Percentiles rank a stretch among this genome's conserved stretches.
Evolutionary conservation across 2,329 filamentous ascomycete species (phyloP).

Genomic region (Diaporthe citrichinensis): DNA sequence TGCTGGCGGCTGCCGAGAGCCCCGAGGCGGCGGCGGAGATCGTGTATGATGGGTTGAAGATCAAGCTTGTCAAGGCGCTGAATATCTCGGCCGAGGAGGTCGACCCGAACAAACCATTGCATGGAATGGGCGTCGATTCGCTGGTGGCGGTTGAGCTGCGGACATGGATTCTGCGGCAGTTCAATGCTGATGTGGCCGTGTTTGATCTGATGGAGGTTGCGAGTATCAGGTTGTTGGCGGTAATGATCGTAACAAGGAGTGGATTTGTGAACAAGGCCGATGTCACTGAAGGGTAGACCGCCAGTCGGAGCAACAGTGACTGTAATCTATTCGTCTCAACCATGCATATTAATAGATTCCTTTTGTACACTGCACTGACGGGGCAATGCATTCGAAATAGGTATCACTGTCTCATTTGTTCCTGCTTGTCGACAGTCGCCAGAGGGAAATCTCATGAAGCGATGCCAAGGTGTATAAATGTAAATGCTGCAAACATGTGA

Average conservation of each 20-base stretch:
- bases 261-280: not conserved
- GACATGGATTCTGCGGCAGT: slow-evolving; percentile 44
- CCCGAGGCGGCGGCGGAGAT: slow-evolving; percentile 44
- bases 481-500: no score
- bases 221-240: not conserved
- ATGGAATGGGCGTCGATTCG: slow-evolving; percentile 46
- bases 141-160: slow-evolving; percentile 46
- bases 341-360: no score
- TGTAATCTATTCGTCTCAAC: no score
- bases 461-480: no score
- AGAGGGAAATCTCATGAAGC: no score
- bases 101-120: slow-evolving; percentile 43
- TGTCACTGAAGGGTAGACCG: no score
- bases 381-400: no score
- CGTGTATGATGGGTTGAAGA: slow-evolving; percentile 45
- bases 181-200: slow-evolving; percentile 46
- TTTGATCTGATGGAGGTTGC: slow-evolving; percentile 50
- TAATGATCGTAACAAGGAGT: not conserved
- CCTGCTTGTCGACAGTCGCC: no score
- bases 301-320: no score
- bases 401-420: no score
- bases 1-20: slow-evolving; percentile 44
- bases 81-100: slow-evolving; percentile 44
- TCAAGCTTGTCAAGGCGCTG: slow-evolving; percentile 45
- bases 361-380: no score